Percentiles rank a stretch among this genome's conserved stretches.
These are phyloP conservation scores for Cladosporium halotolerans DNA, from an alignment of 2,329 filamentous ascomycete species.

Conservation along the genomic window DNA sequence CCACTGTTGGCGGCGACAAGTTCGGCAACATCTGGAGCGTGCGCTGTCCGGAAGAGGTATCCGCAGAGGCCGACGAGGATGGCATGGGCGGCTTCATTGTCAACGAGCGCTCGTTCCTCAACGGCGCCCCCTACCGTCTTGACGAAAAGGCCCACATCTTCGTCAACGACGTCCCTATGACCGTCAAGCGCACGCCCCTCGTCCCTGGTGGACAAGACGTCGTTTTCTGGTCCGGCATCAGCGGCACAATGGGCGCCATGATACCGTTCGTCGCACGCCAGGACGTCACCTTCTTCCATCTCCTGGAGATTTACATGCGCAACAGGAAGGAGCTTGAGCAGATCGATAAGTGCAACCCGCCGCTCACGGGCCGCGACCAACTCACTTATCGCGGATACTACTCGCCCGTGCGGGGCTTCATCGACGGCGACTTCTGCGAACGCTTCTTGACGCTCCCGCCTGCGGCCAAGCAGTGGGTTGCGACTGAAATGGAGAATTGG, in stretches of 20 bases:
- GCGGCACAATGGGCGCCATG: slow-evolving; percentile 88
- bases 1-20: slow-evolving; percentile 88
- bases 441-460: slow-evolving; percentile 75
- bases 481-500: slow-evolving; percentile 74
- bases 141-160: slow-evolving; percentile 84
- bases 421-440: slow-evolving; percentile 95
- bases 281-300: slow-evolving; percentile 97
- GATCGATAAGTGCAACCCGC: slow-evolving; percentile 52
- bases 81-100: slow-evolving; percentile 84
- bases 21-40: slow-evolving; percentile 96
- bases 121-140: slow-evolving; percentile 78
- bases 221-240: slow-evolving; percentile 86
- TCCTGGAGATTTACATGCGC: slow-evolving; percentile 79
- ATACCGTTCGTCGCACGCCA: slow-evolving; percentile 88
- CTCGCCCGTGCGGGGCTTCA: slow-evolving; percentile 89
- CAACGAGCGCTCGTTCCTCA: slow-evolving; percentile 83
- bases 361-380: slow-evolving; percentile 86
- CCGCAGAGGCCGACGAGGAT: slow-evolving; percentile 85
- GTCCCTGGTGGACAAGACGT: slow-evolving; percentile 89
- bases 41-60: slow-evolving; percentile 77
- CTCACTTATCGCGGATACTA: slow-evolving; percentile 95
- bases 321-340: slow-evolving; percentile 45
- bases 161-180: slow-evolving; percentile 85
- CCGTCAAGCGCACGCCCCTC: slow-evolving; percentile 79
- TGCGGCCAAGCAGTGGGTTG: slow-evolving; percentile 93